Percentiles rank a stretch among this genome's conserved stretches.
Evolutionary conservation across 805 yeast genomes (phyloP).

Genomic region (Candida koratica): DNA sequence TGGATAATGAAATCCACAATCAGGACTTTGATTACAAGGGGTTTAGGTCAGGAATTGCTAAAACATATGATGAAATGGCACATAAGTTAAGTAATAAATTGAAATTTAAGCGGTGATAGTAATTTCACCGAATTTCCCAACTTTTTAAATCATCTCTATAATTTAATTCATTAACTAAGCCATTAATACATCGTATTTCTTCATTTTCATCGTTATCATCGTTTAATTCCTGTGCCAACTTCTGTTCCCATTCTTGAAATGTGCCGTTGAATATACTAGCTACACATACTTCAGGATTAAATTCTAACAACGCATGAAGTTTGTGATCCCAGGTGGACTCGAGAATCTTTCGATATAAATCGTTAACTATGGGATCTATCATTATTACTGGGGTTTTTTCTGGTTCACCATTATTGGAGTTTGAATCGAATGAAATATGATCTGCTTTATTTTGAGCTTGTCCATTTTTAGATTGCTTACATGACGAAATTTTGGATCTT

Average conservation of each 20-base stretch:
- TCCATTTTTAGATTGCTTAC: neutral
- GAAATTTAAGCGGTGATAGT: conserved; percentile 1
- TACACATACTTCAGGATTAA: conserved; percentile 64
- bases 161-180: conserved; percentile 35
- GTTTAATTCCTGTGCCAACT: conserved; percentile 12
- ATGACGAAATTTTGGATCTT: conserved; percentile 1
- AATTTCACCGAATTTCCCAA: conserved; percentile 20
- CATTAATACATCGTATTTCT: conserved; percentile 27
- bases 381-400: conserved; percentile 15
- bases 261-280: conserved; percentile 66
- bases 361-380: conserved; percentile 49
- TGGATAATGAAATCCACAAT: neutral
- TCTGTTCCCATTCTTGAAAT: conserved; percentile 19
- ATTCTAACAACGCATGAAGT: conserved; percentile 44
- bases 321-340: conserved; percentile 61
- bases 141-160: conserved; percentile 36
- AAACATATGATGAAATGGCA: conserved; percentile 3
- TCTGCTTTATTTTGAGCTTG: neutral
- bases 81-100: conserved; percentile 4
- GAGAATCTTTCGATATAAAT: conserved; percentile 49
- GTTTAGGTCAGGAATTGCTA: neutral
- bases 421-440: neutral
- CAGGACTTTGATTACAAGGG: neutral
- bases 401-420: neutral
- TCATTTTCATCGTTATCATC: conserved; percentile 20